Evolutionary conservation across 2,329 filamentous ascomycete species (phyloP).

Genomic region (Truncatella angustata): DNA sequence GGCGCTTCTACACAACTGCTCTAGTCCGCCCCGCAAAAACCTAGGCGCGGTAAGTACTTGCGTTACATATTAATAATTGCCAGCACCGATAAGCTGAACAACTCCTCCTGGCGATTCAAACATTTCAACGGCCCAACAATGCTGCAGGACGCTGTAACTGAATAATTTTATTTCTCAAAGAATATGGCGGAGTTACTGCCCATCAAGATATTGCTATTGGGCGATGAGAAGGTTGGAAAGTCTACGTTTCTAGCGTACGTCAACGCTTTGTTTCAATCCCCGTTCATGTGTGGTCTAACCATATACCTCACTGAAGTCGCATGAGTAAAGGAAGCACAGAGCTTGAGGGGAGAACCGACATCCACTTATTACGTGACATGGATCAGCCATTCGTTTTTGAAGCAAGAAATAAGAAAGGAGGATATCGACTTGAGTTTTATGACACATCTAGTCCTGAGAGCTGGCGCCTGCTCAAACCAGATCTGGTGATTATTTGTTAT

Average conservation of each 20-base stretch:
- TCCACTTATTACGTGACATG: slow-evolving; percentile 53
- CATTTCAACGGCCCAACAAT: too few relatives aligned
- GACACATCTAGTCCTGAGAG: slow-evolving; percentile 58
- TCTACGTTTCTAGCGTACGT: slow-evolving; percentile 61
- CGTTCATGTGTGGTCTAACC: neutral
- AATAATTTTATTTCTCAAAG: too few relatives aligned
- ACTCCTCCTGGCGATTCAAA: too few relatives aligned
- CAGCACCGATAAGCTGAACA: too few relatives aligned
- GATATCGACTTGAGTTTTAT: slow-evolving; percentile 57
- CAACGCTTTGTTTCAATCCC: slow-evolving; percentile 12
- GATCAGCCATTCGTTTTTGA: slow-evolving; percentile 62
- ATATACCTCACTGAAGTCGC: slow-evolving; percentile 36
- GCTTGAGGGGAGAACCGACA: slow-evolving; percentile 37
- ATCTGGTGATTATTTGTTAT: slow-evolving; percentile 59
- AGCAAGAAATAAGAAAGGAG: slow-evolving; percentile 42
- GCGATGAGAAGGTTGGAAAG: slow-evolving; percentile 59
- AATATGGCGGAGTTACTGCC: slow-evolving; percentile 35
- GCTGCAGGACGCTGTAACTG: too few relatives aligned
- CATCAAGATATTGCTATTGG: slow-evolving; percentile 56
- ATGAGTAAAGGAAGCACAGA: slow-evolving; percentile 44
- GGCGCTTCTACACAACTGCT: neutral
- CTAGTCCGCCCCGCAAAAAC: neutral
- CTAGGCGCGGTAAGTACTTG: neutral
- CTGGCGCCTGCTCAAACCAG: slow-evolving; percentile 57
- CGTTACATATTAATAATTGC: slow-evolving; percentile 7